Evolutionary conservation across 2,329 filamentous ascomycete species (phyloP), one percentile per base, ranked within the genome.

Genomic region (Botrytis fabae): DNA sequence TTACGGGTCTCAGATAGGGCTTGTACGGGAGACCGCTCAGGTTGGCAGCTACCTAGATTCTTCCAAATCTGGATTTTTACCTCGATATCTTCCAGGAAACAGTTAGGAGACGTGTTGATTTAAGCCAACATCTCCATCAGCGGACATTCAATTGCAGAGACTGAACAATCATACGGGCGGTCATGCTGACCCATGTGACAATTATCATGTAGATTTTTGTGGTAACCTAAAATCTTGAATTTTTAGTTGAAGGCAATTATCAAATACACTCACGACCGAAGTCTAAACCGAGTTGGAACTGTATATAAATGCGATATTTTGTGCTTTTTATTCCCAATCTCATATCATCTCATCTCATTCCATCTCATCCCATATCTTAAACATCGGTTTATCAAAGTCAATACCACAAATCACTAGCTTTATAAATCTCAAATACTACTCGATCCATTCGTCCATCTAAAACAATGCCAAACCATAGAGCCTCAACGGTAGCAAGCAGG

Each of bases 11-110:
- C 28, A 10, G 9, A 59, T 32, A 20, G 32, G 54, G 51, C 54
- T 32, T 32, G 14, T 20, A 9, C n/a, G 0, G 3, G 16, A 6
- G 18, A 10, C 1, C 7, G 1, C 28, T 59, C n/a, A 20, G 4
- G 6, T 51, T n/a, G 25, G 2, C 4, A 51, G 48, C 46, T 51
- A n/a, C 48, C n/a, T 7, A 16, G 48, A n/a, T 12, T 12, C 12
- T 51, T 51, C 25, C 25, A n/a, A n/a, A 51, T 51, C 14, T 16
- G 14, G 25, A 51, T 51, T 6, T 51, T 25, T n/a, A n/a, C 12
- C 25, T n/a, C 25, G 25, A n/a, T n/a, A n/a, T n/a, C 10, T 14
- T 51, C 25, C 22, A 14, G 25, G 14, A 3, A 20, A 57, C 14
- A 2, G 2, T 9, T 32, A n/a, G 14, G n/a, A 32, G 54, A 9